Conservation (phyloP, 2,329 filamentous ascomycete genomes). For the Epichloe glyceriae region DNA sequence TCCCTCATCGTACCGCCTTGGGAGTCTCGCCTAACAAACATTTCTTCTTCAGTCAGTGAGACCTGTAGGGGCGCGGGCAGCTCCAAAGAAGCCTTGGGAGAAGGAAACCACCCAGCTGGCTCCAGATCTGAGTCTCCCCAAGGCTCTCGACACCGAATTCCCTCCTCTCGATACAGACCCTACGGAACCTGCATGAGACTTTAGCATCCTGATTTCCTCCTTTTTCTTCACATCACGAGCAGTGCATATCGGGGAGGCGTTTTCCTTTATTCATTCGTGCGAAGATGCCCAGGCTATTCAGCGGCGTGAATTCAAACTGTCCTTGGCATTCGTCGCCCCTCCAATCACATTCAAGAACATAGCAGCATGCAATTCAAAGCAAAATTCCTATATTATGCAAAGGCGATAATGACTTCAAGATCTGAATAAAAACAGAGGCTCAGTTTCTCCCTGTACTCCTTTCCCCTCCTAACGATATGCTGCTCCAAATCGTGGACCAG, state of each 20-base stretch:
- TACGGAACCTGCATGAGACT: neutral
- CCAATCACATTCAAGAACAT: neutral
- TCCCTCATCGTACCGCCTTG: neutral
- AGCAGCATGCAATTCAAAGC: conserved; percentile 5
- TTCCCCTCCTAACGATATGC: conserved; percentile 36
- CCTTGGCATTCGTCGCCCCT: neutral
- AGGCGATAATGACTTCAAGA: conserved; percentile 8
- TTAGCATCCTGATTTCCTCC: neutral
- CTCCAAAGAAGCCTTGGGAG: conserved; percentile 66
- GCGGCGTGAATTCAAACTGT: neutral
- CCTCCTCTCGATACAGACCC: conserved; percentile 20
- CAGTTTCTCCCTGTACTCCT: neutral
- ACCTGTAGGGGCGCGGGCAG: conserved; percentile 33
- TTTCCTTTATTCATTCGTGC: neutral
- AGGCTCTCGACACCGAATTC: conserved; percentile 22
- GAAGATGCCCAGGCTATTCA: neutral
- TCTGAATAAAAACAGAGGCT: conserved; percentile 4
- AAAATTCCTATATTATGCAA: conserved; percentile 11
- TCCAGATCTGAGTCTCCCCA: conserved; percentile 11
- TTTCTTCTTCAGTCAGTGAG: conserved; percentile 27
- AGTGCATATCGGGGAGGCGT: neutral
- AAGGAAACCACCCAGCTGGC: conserved; percentile 27
- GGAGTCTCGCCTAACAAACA: neutral
- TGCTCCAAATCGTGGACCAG: conserved; percentile 44
- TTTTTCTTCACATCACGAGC: neutral